Evolutionary conservation across 1,284 basidiomycete genomes (phyloP), one percentile per base, ranked within the genome.

Genomic region (Trametes hirsuta): DNA sequence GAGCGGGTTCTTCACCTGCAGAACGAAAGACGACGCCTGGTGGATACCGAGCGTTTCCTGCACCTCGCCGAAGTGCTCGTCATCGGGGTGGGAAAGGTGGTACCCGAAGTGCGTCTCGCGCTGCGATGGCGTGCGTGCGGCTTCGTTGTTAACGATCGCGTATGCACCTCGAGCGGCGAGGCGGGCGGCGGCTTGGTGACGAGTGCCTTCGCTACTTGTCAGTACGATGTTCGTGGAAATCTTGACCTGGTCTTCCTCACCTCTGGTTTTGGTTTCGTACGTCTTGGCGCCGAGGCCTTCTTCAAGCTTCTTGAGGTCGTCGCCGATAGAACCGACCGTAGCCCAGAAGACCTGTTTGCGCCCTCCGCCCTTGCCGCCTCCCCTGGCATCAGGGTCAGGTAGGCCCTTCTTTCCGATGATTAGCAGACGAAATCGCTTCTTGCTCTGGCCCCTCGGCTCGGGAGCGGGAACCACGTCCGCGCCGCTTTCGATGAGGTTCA

Each of bases 221-320:
- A 45, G 39, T n/a, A 36, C 15, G 35, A 24, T 39, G 30, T 49
- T 30, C 34, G 15, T 44, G 15, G n/a, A 4, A 11, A 37, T 12
- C 15, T 14, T 14, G 47, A 25, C 21, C 22, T 35, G 4, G 35
- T 18, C 11, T 4, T 10, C 45, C 59, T 41, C 42, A 82, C 82
- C 85, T 73, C 79, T 74, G 4, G 86, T 90, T 71, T 88, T 88
- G 0, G 88, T 90, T 67, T 88, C 83, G 65, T 87, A 88, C 3
- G 75, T 76, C 67, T 80, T 83, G 45, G 76, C 78, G 0, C 81
- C 84, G 12, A 88, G 70, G 0, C 81, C 79, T 34, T 80, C 74
- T 65, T 85, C 83, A 22, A 89, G 70, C 18, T 71, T 69, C 44
- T 75, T 70, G 30, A 86, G 69, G 65, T 88, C 81, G 34, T 84